Percentiles rank a stretch among this genome's conserved stretches.
These are phyloP conservation scores for Penicillium argentinense DNA, from an alignment of 495 filamentous ascomycete genomes.

Conservation along the genomic window DNA sequence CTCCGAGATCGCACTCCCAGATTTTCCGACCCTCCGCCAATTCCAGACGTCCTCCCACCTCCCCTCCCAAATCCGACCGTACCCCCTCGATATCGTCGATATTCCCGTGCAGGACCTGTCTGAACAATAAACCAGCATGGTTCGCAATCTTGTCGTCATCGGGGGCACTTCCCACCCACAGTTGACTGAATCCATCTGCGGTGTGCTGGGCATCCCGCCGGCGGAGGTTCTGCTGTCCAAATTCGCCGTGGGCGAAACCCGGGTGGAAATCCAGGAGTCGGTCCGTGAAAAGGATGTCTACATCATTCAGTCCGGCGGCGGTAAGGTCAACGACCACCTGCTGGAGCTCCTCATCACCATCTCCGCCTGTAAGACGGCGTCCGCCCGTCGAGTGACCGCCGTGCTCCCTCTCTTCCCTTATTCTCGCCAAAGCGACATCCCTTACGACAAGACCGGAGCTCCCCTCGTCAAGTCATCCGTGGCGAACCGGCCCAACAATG, in stretches of 20 bases:
- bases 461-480: slow-evolving; percentile 70
- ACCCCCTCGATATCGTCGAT: slow-evolving; percentile 7
- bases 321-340: slow-evolving; percentile 92
- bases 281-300: slow-evolving; percentile 98
- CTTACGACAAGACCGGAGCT: slow-evolving; percentile 92
- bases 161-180: slow-evolving; percentile 90
- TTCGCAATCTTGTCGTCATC: slow-evolving; percentile 93
- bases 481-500: slow-evolving; percentile 49
- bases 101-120: slow-evolving; percentile 7
- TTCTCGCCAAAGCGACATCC: slow-evolving; percentile 89
- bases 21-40: slow-evolving; percentile 35
- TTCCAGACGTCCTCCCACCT: slow-evolving; percentile 30
- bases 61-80: slow-evolving; percentile 12
- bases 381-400: slow-evolving; percentile 84
- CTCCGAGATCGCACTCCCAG: slow-evolving; percentile 33
- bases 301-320: slow-evolving; percentile 87
- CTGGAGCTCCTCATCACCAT: slow-evolving; percentile 96
- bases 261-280: slow-evolving; percentile 92
- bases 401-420: slow-evolving; percentile 97
- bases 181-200: slow-evolving; percentile 81
- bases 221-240: slow-evolving; percentile 82
- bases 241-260: slow-evolving; percentile 91
- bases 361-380: slow-evolving; percentile 95
- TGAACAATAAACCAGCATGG: slow-evolving; percentile 56
- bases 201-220: slow-evolving; percentile 78